Evolutionary conservation across 805 yeast genomes (phyloP).

Genomic region (Candida namnaoensis): DNA sequence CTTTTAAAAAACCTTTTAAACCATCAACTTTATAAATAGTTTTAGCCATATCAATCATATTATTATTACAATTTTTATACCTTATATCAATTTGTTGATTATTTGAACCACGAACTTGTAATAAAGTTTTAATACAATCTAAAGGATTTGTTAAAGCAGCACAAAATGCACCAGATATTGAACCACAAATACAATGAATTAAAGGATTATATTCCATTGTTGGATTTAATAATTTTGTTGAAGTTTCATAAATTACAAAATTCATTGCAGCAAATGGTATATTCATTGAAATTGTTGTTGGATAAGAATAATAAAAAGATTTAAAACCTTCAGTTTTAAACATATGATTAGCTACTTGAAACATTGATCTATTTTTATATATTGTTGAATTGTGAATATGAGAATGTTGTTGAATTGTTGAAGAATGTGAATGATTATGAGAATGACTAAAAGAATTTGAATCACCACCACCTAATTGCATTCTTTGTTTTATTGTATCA

Average conservation of each 20-base stretch:
- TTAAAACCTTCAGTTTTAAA: conserved; percentile 46
- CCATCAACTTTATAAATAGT: conserved; percentile 58
- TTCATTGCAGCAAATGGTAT: conserved; percentile 93
- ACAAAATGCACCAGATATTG: conserved; percentile 89
- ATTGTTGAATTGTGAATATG: conserved; percentile 7
- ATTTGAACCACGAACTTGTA: conserved; percentile 69
- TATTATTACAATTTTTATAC: conserved; percentile 43
- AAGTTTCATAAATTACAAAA: conserved; percentile 84
- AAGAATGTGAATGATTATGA: neutral
- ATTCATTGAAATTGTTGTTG: conserved; percentile 89
- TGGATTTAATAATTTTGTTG: conserved; percentile 72
- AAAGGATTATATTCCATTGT: conserved; percentile 30
- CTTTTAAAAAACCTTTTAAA: conserved; percentile 62
- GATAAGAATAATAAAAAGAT: conserved; percentile 86
- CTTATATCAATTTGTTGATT: conserved; percentile 30
- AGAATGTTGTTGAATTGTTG: conserved; percentile 1
- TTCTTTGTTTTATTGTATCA: conserved; percentile 90
- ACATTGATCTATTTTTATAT: conserved; percentile 23
- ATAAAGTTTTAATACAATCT: conserved; percentile 85
- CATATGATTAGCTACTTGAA: neutral
- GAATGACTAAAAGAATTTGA: conserved; percentile 1
- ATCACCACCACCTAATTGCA: conserved; percentile 44
- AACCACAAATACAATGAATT: conserved; percentile 86
- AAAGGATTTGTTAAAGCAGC: conserved; percentile 93
- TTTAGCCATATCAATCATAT: conserved; percentile 63